These are phyloP conservation scores for Claviceps cyperi DNA, from an alignment of 2,329 filamentous ascomycete species.

Conservation along the genomic window DNA sequence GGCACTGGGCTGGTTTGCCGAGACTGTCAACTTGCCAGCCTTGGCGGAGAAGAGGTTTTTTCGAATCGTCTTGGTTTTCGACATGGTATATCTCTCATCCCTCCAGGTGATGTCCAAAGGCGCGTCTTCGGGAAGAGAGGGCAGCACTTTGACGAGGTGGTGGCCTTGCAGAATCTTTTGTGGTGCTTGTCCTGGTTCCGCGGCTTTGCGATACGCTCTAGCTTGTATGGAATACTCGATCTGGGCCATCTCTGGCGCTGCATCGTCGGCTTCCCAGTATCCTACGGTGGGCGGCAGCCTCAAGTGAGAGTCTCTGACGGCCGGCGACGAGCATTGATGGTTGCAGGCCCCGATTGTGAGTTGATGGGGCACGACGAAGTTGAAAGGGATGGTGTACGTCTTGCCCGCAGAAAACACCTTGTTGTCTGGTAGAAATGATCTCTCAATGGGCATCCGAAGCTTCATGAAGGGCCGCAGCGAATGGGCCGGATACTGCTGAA, in stretches of 20 bases:
- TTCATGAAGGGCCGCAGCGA: constrained; percentile 41
- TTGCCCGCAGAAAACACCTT: constrained; percentile 32
- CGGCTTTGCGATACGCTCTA: constrained; percentile 19
- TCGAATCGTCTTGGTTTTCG: constrained; percentile 36
- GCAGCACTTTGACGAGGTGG: constrained; percentile 37
- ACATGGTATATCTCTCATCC: constrained; percentile 35
- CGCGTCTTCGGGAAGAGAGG: constrained; percentile 32
- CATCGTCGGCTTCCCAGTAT: constrained; percentile 38
- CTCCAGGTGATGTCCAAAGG: constrained; percentile 33
- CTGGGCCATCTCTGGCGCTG: constrained; percentile 38
- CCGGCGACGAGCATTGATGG: constrained; percentile 29
- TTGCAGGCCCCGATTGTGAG: constrained; percentile 42
- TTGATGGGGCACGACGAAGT: constrained; percentile 44
- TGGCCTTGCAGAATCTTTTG: constrained; percentile 25
- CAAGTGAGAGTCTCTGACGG: constrained; percentile 36
- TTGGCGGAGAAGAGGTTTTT: constrained; percentile 38
- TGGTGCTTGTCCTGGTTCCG: background rate
- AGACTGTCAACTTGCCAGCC: constrained; percentile 33
- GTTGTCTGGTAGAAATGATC: constrained; percentile 31
- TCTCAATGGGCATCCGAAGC: constrained; percentile 36
- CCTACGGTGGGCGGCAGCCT: constrained; percentile 38
- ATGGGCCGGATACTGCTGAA: constrained; percentile 31
- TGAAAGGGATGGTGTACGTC: constrained; percentile 39
- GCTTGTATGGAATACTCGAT: constrained; percentile 40
- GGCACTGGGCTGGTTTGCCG: constrained; percentile 31